phyloP scores from a whole-genome alignment of 495 filamentous ascomycete genomes.

The Talaromyces nanjingensis region DNA sequence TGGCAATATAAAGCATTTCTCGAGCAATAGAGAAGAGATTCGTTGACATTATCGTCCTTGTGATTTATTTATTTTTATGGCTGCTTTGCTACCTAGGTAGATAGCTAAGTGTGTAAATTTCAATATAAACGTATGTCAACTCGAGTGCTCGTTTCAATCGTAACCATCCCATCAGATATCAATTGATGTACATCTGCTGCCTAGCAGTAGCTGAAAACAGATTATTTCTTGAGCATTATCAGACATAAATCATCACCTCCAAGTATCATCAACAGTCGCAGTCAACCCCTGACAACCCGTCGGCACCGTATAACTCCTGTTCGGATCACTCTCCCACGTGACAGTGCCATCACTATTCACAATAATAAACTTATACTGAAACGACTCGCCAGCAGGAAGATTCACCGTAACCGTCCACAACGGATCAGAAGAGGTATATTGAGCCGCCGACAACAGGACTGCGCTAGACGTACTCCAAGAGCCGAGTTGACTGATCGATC shows the following conservation, averaged over 20 bases:
- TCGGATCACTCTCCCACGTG: conserved; percentile 55
- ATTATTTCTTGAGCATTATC: background rate
- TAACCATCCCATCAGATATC: no score
- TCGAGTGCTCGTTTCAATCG: no score
- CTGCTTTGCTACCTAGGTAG: no score
- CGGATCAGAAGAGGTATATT: conserved; percentile 46
- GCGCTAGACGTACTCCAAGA: conserved; percentile 43
- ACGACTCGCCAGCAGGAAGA: conserved; percentile 38
- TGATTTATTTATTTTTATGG: no score
- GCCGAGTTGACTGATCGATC: conserved; percentile 45
- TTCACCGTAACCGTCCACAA: conserved; percentile 45
- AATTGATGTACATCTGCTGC: no score
- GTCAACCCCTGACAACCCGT: conserved; percentile 27
- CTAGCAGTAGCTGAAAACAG: background rate
- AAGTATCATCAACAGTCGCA: conserved; percentile 19
- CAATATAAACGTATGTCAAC: no score
- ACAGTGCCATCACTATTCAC: conserved; percentile 43
- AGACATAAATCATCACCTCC: conserved; percentile 11
- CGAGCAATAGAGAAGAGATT: background rate
- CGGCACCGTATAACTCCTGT: conserved; percentile 47
- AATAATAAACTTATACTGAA: conserved; percentile 63
- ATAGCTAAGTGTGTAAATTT: no score
- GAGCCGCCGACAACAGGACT: conserved; percentile 38
- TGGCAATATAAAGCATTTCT: background rate
- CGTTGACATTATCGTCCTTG: no score